Evolutionary conservation across 805 yeast genomes (phyloP), one percentile per base, ranked within the genome.

Genomic region (Candida yuanshanica): DNA sequence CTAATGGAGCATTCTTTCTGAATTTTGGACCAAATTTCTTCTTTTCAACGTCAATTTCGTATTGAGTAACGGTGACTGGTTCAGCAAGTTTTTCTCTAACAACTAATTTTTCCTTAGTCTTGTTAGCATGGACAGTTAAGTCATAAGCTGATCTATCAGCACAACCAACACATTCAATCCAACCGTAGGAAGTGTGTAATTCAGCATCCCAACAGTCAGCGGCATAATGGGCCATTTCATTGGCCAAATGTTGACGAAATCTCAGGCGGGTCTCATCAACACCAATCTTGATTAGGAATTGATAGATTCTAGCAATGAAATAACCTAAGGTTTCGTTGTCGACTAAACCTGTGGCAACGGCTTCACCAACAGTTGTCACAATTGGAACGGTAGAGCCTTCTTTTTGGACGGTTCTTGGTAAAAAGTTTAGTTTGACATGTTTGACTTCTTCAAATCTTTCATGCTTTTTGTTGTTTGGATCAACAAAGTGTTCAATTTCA

Each of bases 161-260:
- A 72, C 98, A 93, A 53, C 99, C 99, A 63, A 93, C 97, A 81
- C 99, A 95, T 72, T 93, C 99, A 56, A 93, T 86, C 99, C 99
- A 93, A 56, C 99, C 99, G 58, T 88, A 93, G 25, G 96, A 87
- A 33, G 96, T 82, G 55, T 85, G 81, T 58, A 93, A 74, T 72
- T 93, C 99, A 51, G 95, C 97, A 70, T 93, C 99, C 99, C 99
- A 93, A 74, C 99, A 93, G 70, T 93, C 99, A 53, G 95, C 81
- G 46, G 99, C 99, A 65, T 93, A 93, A 66, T 93, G 99, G 16
- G 99, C 99, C 99, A 93, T 93, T 72, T 93, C 99, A 64, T 93
- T 93, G 55, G 82, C 75, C 95, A 93, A 82, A 69, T 93, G 99
- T 73, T 93, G 99, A 74, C 99, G 85, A 79, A 93, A 93, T 66